These are phyloP conservation scores for Vararia minispora DNA, from an alignment of 768 basidiomycete species.

Conservation along the genomic window DNA sequence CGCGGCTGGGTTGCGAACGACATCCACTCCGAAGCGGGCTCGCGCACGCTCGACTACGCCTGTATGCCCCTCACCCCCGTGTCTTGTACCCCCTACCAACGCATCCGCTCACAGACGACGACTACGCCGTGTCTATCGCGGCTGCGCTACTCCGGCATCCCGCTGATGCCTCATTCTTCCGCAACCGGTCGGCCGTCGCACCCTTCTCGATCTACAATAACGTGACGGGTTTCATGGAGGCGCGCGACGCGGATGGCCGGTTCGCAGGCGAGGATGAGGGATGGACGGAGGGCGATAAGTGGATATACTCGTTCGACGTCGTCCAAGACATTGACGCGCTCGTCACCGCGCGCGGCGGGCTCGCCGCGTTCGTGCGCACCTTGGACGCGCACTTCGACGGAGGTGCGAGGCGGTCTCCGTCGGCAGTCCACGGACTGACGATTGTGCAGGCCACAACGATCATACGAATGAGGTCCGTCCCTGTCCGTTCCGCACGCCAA, in stretches of 20 bases:
- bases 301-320: constrained; percentile 73
- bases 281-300: constrained; percentile 77
- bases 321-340: constrained; percentile 59
- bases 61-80: constrained; percentile 31
- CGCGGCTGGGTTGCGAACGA: constrained; percentile 74
- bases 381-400: constrained; percentile 47
- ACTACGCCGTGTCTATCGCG: constrained; percentile 60
- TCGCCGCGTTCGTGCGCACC: constrained; percentile 49
- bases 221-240: constrained; percentile 74
- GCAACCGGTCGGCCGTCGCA: constrained; percentile 39
- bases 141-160: constrained; percentile 43
- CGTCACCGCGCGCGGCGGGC: constrained; percentile 55
- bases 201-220: constrained; percentile 61
- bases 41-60: constrained; percentile 68
- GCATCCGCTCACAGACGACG: constrained; percentile 43
- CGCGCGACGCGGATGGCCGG: constrained; percentile 50
- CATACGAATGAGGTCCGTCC: constrained; percentile 64
- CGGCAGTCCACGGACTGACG: not conserved
- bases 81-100: not conserved
- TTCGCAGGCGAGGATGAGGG: constrained; percentile 64
- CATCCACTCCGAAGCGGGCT: constrained; percentile 68
- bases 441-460: constrained; percentile 56
- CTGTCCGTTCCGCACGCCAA: not conserved
- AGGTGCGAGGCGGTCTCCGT: constrained; percentile 21
- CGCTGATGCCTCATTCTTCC: constrained; percentile 37